Base-by-base conservation (phyloP, 306 rosid species). In the Dryas alaskensis region DNA sequence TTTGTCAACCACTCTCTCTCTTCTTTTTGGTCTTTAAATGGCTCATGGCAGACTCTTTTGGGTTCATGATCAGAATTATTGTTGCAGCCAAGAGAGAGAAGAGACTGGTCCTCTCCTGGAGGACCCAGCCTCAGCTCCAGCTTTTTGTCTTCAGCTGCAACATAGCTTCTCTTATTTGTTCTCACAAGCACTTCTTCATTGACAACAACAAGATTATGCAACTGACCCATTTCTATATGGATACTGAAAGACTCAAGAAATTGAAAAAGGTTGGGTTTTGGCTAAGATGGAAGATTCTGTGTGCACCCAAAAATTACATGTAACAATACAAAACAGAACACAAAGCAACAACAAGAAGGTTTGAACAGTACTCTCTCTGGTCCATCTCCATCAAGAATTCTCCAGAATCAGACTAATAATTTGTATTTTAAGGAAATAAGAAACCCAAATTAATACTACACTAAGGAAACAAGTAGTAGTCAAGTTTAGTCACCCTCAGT, bases 91-190 rank as follows among this genome's bases (percentile, higher is more conserved):
- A 61, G 76, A 49, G 73, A 54, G 43, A 54, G 76, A 74, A 7
- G 45, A 51, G 71, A 63, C 55, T 75, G 73, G 14, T 67, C 77
- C 53, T 79, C 82, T 39, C 86, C 81, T 25, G 84, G 82, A 74
- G 76, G 81, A 73, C 77, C 87, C 63, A 80, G 76, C 67, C 80
- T 83, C 40, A 83, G 76, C 76, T 83, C 87, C 68, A 80, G 80
- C 48, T 80, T 80, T 22, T 76, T 69, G 63, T 80, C 76, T 22
- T 80, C 82, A 62, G 80, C 63, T 4, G 70, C 63, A 60, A 65
- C 75, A 44, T 19, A 62, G 80, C 73, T 70, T 69, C 84, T 75
- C 69, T 74, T 80, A 68, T 51, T 80, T 61, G 67, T 60, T 37
- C 60, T 67, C 49, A 49, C 17, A 16, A 25, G 48, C 73, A 75